Base-by-base conservation (phyloP, 768 basidiomycete genomes). In the Boletus tylopilopsis region DNA sequence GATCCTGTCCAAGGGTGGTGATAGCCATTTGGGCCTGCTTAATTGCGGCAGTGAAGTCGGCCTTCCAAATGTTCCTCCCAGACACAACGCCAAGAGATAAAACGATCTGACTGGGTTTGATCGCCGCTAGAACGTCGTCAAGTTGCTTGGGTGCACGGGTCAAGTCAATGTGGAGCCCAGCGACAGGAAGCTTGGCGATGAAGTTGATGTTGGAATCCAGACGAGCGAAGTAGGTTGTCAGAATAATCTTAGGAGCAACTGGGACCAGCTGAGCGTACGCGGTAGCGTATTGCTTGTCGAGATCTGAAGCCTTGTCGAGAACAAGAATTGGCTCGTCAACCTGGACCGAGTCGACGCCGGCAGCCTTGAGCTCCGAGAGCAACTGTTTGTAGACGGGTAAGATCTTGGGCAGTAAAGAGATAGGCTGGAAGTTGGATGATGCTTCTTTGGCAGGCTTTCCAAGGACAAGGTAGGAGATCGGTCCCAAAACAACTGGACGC, bases 21-120 rank as follows among this genome's bases (percentile, higher is more conserved):
- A 96, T 75, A 40, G 91, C 94, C 70, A 85, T 87, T 75, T 94
- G 85, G 48, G 81, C 90, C 40, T 81, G 73, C 68, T 85, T 85
- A 73, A 94, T 80, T 50, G 91, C 85, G 47, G 82, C 84, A 55
- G 78, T 75, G 61, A 98, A 85, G 73, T 98, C 94, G 55, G 83
- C 87, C 84, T 98, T 99, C 96, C 96, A 99, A 76, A 99, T 91
- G 80, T 97, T 97, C 68, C 96, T 93, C 47, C 96, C 96, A 38
- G 96, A 98, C 56, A 99, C 90, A 54, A 97, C 70, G 72, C 96
- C 96, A 55, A 98, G 85, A 34, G 96, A 98, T 45, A 99, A 80
- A 56, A 85, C 65, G 55, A 93, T 79, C 63, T 71, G 72, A 57
- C 92, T 94, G 54, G 79, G 67, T 78, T 94, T 96, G 70, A 97